Evolutionary conservation across 177 flowering plant genomes (phyloP).

Genomic region (Vitis hybrid): DNA sequence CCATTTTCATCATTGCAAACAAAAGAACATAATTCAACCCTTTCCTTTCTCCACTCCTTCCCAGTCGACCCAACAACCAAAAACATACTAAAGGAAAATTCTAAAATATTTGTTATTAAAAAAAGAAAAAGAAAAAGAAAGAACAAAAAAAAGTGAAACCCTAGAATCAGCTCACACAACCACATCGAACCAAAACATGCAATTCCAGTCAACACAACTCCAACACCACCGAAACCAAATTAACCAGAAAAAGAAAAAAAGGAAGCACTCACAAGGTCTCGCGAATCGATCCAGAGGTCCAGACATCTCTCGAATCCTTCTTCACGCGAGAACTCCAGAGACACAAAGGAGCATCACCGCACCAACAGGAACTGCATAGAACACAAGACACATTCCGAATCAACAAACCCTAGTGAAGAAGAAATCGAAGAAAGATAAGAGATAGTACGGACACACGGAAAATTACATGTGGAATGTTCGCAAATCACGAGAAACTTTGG

Average conservation of each 20-base stretch:
- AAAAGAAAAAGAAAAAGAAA: background rate
- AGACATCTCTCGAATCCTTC: conserved; percentile 40
- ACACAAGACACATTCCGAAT: conserved; percentile 12
- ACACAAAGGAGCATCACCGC: background rate
- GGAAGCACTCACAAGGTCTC: conserved; percentile 60
- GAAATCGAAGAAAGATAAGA: background rate
- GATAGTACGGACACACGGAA: background rate
- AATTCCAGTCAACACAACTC: background rate
- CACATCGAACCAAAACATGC: background rate
- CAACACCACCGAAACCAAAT: background rate
- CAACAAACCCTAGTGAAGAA: conserved; percentile 7
- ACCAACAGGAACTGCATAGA: background rate
- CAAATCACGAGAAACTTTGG: conserved; percentile 22
- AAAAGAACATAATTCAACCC: too few relatives aligned
- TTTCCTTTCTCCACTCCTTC: too few relatives aligned
- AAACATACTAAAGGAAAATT: background rate
- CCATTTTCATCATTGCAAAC: too few relatives aligned
- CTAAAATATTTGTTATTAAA: background rate
- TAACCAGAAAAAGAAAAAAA: background rate
- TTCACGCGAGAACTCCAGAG: background rate
- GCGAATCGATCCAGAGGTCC: conserved; percentile 81
- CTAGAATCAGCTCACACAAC: background rate
- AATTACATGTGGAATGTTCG: conserved; percentile 5
- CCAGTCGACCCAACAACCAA: background rate
- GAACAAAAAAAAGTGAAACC: background rate